These are phyloP conservation scores for Aeminium ludgeri DNA, from an alignment of 495 filamentous ascomycete genomes.

Conservation along the genomic window DNA sequence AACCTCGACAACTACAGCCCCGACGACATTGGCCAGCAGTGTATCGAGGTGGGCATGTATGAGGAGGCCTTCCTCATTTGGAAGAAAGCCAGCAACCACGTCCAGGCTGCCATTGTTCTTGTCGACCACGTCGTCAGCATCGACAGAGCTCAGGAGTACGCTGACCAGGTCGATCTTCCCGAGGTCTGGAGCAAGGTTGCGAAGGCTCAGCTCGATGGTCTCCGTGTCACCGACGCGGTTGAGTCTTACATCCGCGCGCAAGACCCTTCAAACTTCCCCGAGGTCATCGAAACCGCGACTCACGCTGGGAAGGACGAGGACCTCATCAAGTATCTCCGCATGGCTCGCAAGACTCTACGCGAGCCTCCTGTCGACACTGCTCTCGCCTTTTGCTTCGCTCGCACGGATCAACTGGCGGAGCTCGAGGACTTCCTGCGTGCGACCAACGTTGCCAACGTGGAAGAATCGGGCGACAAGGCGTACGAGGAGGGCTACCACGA, in stretches of 20 bases:
- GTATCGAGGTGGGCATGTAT: conserved; percentile 82
- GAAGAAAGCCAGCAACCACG: conserved; percentile 89
- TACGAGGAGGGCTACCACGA: conserved; percentile 89
- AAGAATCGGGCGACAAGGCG: conserved; percentile 93
- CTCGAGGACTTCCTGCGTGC: conserved; percentile 91
- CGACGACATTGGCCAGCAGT: conserved; percentile 82
- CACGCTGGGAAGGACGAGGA: conserved; percentile 97
- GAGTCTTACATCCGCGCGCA: conserved; percentile 93
- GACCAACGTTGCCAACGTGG: conserved; percentile 88
- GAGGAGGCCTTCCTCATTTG: conserved; percentile 98
- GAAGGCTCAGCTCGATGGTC: conserved; percentile 94
- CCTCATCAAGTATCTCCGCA: conserved; percentile 86
- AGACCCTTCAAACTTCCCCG: conserved; percentile 81
- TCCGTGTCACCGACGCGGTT: conserved; percentile 82
- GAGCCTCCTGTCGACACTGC: conserved; percentile 89
- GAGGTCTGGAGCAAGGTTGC: conserved; percentile 99
- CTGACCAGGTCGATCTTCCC: conserved; percentile 83
- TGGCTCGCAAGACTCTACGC: conserved; percentile 91
- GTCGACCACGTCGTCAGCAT: conserved; percentile 98
- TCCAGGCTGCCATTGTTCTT: conserved; percentile 74
- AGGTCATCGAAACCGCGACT: conserved; percentile 92
- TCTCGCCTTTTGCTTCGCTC: conserved; percentile 83
- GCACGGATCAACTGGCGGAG: conserved; percentile 78
- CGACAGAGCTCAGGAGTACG: conserved; percentile 90
- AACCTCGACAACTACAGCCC: conserved; percentile 74